Conservation (phyloP, 805 yeast genomes). For the Alloascoidea hylecoeti region DNA sequence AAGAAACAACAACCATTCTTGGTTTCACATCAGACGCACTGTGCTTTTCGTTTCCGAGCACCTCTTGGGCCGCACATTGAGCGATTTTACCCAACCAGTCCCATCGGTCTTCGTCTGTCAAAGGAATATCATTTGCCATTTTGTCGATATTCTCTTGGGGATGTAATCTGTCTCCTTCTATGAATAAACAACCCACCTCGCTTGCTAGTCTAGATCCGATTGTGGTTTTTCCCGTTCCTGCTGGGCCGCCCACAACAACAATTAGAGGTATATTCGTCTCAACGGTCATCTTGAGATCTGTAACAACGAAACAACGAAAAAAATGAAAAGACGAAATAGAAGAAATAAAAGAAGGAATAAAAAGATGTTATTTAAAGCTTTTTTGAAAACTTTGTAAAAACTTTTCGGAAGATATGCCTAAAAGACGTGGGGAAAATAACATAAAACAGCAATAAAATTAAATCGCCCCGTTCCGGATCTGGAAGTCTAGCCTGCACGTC, state of each 20-base stretch:
- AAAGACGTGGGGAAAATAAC: too few relatives aligned
- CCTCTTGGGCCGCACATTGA: conserved; percentile 19
- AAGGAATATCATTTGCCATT: conserved; percentile 71
- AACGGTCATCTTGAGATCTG: too few relatives aligned
- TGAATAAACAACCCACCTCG: conserved; percentile 33
- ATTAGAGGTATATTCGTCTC: conserved; percentile 4
- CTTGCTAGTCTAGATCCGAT: conserved; percentile 40
- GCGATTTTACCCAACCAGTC: conserved; percentile 61
- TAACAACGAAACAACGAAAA: too few relatives aligned
- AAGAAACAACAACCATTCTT: conserved; percentile 42
- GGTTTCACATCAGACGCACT: conserved; percentile 6
- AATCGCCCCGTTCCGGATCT: too few relatives aligned
- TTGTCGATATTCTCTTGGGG: conserved; percentile 60
- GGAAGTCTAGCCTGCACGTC: too few relatives aligned
- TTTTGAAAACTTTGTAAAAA: too few relatives aligned
- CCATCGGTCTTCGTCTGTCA: conserved; percentile 85
- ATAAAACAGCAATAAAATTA: too few relatives aligned
- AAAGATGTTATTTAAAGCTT: too few relatives aligned
- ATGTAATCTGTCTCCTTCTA: conserved; percentile 83
- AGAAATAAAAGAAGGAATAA: too few relatives aligned
- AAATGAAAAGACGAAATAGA: too few relatives aligned
- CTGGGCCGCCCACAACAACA: conserved; percentile 78
- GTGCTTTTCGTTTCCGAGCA: conserved; percentile 11
- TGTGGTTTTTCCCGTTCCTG: conserved; percentile 91
- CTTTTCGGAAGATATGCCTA: too few relatives aligned